Conservation (phyloP, 2,329 filamentous ascomycete genomes). For the Periconia sp. region DNA sequence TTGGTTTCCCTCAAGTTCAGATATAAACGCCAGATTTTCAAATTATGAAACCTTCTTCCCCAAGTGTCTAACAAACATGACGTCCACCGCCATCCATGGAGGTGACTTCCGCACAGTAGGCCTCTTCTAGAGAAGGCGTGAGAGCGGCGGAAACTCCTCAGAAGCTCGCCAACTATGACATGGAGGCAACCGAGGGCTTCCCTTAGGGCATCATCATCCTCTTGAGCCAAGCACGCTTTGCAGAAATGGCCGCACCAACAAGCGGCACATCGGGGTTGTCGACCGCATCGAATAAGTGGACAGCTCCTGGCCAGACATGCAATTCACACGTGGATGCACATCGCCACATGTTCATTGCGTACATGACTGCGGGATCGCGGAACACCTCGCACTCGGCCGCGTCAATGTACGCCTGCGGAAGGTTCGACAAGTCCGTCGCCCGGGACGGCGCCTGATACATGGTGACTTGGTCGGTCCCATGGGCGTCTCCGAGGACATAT, state of each 20-base stretch:
- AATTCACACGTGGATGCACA: conserved; percentile 25
- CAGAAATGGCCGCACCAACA: conserved; percentile 11
- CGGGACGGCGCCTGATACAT: conserved; percentile 18
- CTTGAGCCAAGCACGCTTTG: conserved; percentile 12
- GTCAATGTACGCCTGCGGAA: conserved; percentile 23
- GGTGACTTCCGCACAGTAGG: too few relatives aligned
- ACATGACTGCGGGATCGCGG: conserved; percentile 21
- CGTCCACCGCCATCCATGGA: too few relatives aligned
- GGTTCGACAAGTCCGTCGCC: conserved; percentile 17
- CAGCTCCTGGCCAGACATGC: conserved; percentile 23
- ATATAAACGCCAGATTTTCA: too few relatives aligned
- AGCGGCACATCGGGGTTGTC: conserved; percentile 13
- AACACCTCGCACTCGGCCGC: conserved; percentile 28
- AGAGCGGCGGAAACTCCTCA: not conserved
- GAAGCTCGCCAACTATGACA: conserved; percentile 1
- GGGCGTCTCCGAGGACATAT: conserved; percentile 13
- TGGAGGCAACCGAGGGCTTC: not conserved
- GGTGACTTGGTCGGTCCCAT: conserved; percentile 15
- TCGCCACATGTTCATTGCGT: conserved; percentile 21
- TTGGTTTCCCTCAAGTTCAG: too few relatives aligned
- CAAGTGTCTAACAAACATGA: too few relatives aligned
- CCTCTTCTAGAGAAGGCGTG: not conserved
- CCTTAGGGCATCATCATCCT: conserved; percentile 10
- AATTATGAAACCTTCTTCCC: too few relatives aligned
- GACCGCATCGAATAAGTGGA: conserved; percentile 20